phyloP scores from a whole-genome alignment of 352 stramenopile species.

The Phytophthora pisi region DNA sequence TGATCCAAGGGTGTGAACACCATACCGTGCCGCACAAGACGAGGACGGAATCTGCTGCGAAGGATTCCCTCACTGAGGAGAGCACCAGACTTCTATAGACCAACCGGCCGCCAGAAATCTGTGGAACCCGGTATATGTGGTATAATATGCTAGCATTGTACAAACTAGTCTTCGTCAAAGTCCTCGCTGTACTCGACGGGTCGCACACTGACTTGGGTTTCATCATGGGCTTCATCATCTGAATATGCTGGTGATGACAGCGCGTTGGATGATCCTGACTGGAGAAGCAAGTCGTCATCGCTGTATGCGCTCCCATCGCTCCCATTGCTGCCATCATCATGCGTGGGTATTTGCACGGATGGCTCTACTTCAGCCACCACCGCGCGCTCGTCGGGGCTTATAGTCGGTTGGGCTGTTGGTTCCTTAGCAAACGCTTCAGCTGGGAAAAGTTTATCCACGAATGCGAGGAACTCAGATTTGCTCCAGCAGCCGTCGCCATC shows the following conservation, averaged over 20 bases:
- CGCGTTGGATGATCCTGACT: slow-evolving; percentile 24
- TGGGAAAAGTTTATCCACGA: slow-evolving; percentile 49
- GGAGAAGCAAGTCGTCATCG: slow-evolving; percentile 24
- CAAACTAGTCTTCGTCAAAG: slow-evolving; percentile 43
- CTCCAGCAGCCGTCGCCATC: slow-evolving; percentile 64
- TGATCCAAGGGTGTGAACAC: slow-evolving; percentile 68
- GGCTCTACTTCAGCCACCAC: neutral
- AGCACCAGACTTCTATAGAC: slow-evolving; percentile 53
- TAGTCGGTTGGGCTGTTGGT: neutral
- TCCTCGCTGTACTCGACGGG: slow-evolving; percentile 63
- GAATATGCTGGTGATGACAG: slow-evolving; percentile 24
- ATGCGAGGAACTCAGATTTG: slow-evolving; percentile 51
- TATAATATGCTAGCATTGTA: neutral
- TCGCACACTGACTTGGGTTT: slow-evolving; percentile 6
- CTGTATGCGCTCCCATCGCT: slow-evolving; percentile 26
- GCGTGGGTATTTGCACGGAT: neutral
- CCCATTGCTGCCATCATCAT: neutral
- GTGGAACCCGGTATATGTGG: neutral
- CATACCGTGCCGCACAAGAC: slow-evolving; percentile 49
- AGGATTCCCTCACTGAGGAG: slow-evolving; percentile 29
- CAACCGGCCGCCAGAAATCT: neutral
- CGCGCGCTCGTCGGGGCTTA: neutral
- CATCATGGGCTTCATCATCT: slow-evolving; percentile 5
- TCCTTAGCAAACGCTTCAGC: slow-evolving; percentile 7
- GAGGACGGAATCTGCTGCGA: slow-evolving; percentile 19